These are phyloP conservation scores for Pseudocercospora fuligena DNA, from an alignment of 2,329 filamentous ascomycete genomes.

Conservation along the genomic window DNA sequence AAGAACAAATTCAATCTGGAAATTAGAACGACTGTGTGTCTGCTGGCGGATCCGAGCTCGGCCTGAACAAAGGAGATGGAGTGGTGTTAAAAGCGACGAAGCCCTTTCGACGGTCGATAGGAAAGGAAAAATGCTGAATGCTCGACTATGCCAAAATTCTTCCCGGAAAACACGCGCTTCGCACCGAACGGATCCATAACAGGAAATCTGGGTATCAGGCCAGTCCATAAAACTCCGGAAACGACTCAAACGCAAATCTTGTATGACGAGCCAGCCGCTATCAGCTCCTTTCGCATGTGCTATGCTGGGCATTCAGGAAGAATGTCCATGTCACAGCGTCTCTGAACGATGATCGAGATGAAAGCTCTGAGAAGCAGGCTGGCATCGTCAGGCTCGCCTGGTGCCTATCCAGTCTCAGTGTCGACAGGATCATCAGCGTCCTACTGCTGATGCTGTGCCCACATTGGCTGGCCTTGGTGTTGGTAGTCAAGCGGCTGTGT, in stretches of 20 bases:
- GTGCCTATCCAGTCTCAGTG: not conserved
- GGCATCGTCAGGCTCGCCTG: not conserved
- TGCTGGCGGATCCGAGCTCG: constrained; percentile 14
- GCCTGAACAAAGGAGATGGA: constrained; percentile 29
- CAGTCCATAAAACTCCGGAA: constrained; percentile 33
- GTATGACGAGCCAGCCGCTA: not conserved
- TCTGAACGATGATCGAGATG: not conserved
- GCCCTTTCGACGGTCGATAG: constrained; percentile 24
- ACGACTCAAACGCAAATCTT: constrained; percentile 29
- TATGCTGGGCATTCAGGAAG: no score
- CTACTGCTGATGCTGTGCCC: constrained; percentile 50
- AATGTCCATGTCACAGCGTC: no score
- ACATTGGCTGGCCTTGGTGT: constrained; percentile 62
- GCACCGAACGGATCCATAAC: constrained; percentile 29
- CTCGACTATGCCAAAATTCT: constrained; percentile 21
- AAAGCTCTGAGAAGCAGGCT: not conserved
- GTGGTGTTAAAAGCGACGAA: constrained; percentile 21
- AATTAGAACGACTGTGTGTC: constrained; percentile 24
- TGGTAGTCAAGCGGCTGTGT: constrained; percentile 68
- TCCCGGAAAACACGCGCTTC: constrained; percentile 23
- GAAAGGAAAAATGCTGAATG: constrained; percentile 13
- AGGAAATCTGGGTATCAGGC: constrained; percentile 33
- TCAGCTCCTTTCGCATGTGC: not conserved
- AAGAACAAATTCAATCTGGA: constrained; percentile 17
- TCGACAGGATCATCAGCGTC: constrained; percentile 14